A percentile compares a stretch with the other conserved stretches of the same genome.
Conservation (phyloP, 2,329 filamentous ascomycete genomes). For the Ophiocordyceps australis region DNA sequence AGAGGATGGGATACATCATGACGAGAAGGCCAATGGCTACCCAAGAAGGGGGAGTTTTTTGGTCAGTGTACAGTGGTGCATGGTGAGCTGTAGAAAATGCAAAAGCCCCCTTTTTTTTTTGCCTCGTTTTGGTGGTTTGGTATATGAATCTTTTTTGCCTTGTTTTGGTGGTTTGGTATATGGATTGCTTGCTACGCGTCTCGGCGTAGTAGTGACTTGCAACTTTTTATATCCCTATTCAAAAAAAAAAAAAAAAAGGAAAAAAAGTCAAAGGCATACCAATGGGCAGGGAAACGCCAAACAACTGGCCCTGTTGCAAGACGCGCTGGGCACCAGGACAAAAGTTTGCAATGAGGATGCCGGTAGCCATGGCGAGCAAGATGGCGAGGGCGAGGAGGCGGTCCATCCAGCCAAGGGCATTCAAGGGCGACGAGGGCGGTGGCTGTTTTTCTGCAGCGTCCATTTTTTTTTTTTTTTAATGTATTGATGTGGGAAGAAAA, state of each 20-base stretch:
- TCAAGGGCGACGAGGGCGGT: constrained; percentile 31
- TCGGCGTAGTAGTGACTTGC: no score
- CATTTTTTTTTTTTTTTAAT: no score
- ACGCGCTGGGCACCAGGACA: constrained; percentile 41
- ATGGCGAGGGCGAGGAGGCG: constrained; percentile 56
- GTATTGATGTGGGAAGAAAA: no score
- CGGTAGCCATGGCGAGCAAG: constrained; percentile 57
- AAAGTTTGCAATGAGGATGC: constrained; percentile 62
- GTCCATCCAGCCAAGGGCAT: constrained; percentile 39
- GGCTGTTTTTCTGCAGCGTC: no score
- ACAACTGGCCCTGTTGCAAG: constrained; percentile 54
- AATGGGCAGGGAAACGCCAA: constrained; percentile 49
- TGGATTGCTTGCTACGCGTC: no score
- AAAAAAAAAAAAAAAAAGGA: no score
- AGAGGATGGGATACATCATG: constrained; percentile 91
- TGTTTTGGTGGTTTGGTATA: no score
- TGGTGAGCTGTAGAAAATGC: no score
- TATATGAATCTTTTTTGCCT: no score
- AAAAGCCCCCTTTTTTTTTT: no score
- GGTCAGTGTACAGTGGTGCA: not conserved
- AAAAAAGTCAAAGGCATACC: constrained; percentile 19
- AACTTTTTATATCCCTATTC: no score
- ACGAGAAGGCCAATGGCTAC: constrained; percentile 61
- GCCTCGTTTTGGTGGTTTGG: no score
- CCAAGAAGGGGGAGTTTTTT: not conserved